Evolutionary conservation across 345 rosid species (phyloP).

Genomic region (Syzygium aromaticum): DNA sequence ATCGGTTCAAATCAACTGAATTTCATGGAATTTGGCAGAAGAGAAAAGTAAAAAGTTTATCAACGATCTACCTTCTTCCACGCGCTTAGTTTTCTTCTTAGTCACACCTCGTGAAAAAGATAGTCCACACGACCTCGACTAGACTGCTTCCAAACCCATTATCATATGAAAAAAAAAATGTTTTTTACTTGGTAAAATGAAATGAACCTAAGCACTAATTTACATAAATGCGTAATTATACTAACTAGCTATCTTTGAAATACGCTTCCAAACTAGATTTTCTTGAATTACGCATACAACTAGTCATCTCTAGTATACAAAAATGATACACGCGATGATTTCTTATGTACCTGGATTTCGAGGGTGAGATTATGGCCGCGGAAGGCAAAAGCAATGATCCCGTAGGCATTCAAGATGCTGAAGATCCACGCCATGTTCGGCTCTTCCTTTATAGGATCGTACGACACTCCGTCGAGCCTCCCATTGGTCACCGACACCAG

Average conservation of each 20-base stretch:
- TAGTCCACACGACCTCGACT: not conserved
- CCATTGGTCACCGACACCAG: constrained; percentile 14
- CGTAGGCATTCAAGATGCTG: constrained; percentile 8
- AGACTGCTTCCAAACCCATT: not conserved
- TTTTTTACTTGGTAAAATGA: not conserved
- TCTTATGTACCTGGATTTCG: constrained; percentile 8
- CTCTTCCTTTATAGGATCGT: constrained; percentile 10
- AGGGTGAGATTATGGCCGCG: constrained; percentile 16
- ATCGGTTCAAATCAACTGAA: not conserved
- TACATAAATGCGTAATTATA: not conserved
- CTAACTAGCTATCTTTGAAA: not conserved
- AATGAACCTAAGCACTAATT: not conserved
- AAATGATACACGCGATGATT: not conserved
- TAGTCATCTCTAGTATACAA: not conserved
- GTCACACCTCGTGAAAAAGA: not conserved
- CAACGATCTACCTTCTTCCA: not conserved
- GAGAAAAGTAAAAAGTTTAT: not conserved
- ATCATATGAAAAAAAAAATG: not conserved
- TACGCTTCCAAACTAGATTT: not conserved
- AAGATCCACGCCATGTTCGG: constrained; percentile 5
- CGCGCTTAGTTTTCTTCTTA: not conserved
- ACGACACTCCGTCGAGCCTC: constrained; percentile 13
- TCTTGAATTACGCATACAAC: not conserved
- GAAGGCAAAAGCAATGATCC: constrained; percentile 21
- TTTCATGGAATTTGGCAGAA: not conserved